Conservation (phyloP, 768 basidiomycete genomes). For the Lenzites betulinus region DNA sequence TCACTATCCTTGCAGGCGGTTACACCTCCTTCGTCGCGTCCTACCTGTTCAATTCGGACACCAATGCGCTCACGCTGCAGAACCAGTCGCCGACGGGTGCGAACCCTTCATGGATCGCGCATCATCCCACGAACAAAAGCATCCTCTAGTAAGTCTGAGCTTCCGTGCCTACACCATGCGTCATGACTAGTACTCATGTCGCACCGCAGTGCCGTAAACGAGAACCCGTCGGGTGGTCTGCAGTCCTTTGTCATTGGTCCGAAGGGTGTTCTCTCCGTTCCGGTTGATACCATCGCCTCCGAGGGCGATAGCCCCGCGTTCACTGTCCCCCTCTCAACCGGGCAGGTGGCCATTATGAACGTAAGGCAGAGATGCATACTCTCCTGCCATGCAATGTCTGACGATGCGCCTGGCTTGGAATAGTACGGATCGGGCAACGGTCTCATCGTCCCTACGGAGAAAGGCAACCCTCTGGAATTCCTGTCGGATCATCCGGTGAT, state of each 20-base stretch:
- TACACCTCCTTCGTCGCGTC: slow-evolving; percentile 61
- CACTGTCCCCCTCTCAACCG: slow-evolving; percentile 50
- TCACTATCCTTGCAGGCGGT: slow-evolving; percentile 70
- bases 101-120: slow-evolving; percentile 62
- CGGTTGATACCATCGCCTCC: slow-evolving; percentile 49
- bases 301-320: slow-evolving; percentile 57
- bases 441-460: slow-evolving; percentile 50
- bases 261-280: slow-evolving; percentile 46
- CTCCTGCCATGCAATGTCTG: background rate
- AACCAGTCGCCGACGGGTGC: slow-evolving; percentile 50
- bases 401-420: background rate
- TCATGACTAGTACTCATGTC: background rate
- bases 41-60: slow-evolving; percentile 59
- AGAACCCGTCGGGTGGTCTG: slow-evolving; percentile 44
- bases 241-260: slow-evolving; percentile 57
- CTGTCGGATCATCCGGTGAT: slow-evolving; percentile 41
- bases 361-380: slow-evolving; percentile 34
- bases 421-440: slow-evolving; percentile 60
- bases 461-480: slow-evolving; percentile 38
- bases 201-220: slow-evolving; percentile 56
- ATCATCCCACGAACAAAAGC: slow-evolving; percentile 55
- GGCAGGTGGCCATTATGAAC: slow-evolving; percentile 62
- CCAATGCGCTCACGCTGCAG: slow-evolving; percentile 47
- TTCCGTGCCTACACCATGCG: background rate
- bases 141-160: slow-evolving; percentile 56